Conservation (phyloP, 73 alveolate genomes). For the Chromera velia region DNA sequence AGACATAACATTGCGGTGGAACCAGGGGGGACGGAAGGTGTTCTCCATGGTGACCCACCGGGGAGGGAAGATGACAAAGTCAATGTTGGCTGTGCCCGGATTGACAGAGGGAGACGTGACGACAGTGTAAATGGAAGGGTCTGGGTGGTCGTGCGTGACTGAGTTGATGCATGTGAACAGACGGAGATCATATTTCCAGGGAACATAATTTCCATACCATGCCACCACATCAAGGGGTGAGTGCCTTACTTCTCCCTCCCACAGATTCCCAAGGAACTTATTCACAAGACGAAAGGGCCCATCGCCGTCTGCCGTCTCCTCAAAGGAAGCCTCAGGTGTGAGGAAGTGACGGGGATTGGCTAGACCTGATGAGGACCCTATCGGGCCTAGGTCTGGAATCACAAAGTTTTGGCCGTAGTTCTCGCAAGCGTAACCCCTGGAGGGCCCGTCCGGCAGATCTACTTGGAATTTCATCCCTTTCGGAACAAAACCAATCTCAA, state of each 20-base stretch:
- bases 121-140: constrained; percentile 82
- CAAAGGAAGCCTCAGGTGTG: constrained; percentile 5
- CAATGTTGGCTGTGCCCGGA: constrained; percentile 80
- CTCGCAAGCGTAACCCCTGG: constrained; percentile 76
- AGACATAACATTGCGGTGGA: constrained; percentile 77
- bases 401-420: constrained; percentile 63
- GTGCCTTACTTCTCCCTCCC: constrained; percentile 20
- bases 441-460: constrained; percentile 42
- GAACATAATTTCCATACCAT: constrained; percentile 84
- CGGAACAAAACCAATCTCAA: constrained; percentile 32
- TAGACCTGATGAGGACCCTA: constrained; percentile 72
- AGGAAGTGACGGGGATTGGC: constrained; percentile 77
- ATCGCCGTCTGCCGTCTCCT: neutral
- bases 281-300: neutral
- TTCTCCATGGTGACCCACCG: constrained; percentile 63
- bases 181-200: constrained; percentile 68
- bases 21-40: constrained; percentile 83
- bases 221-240: constrained; percentile 76
- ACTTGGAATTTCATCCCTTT: constrained; percentile 79
- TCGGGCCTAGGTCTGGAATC: constrained; percentile 83
- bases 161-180: constrained; percentile 67
- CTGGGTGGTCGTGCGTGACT: constrained; percentile 82
- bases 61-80: constrained; percentile 84
- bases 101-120: constrained; percentile 71
- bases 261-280: neutral